phyloP scores from a whole-genome alignment of 768 basidiomycete genomes.

The Psilocybe tampanensis region DNA sequence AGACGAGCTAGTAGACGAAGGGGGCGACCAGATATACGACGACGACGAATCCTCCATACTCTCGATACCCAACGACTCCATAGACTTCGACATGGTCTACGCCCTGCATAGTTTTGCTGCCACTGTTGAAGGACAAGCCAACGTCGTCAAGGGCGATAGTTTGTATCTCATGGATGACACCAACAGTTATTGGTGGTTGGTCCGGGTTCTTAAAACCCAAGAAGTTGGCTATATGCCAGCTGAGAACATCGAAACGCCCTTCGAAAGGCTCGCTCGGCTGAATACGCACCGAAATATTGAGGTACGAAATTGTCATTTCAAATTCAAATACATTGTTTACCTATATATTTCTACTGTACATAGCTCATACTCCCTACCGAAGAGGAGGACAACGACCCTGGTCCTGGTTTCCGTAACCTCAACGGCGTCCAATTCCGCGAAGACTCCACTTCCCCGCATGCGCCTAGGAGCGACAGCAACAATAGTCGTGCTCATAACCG shows the following conservation, averaged over 20 bases:
- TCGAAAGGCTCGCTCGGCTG: constrained; percentile 90
- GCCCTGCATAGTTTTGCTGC: constrained; percentile 96
- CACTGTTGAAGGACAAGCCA: constrained; percentile 98
- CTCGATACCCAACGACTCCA: constrained; percentile 88
- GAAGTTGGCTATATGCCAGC: constrained; percentile 99
- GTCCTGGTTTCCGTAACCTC: constrained; percentile 53
- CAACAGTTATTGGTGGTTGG: constrained; percentile 99
- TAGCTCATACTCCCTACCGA: constrained; percentile 79
- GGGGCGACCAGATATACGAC: constrained; percentile 74
- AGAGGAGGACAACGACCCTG: constrained; percentile 61
- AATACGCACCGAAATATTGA: constrained; percentile 99
- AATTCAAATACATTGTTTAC: constrained; percentile 2
- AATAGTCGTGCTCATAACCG: constrained; percentile 33
- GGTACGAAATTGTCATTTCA: constrained; percentile 49
- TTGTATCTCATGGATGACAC: constrained; percentile 97
- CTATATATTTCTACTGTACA: constrained; percentile 1
- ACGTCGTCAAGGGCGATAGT: constrained; percentile 97
- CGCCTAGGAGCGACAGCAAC: constrained; percentile 27
- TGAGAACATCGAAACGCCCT: constrained; percentile 98
- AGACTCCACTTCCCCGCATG: constrained; percentile 52
- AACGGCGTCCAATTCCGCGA: constrained; percentile 50
- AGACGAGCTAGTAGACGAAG: constrained; percentile 79
- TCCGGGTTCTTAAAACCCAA: constrained; percentile 96
- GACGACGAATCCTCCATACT: constrained; percentile 82
- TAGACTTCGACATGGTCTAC: constrained; percentile 92